A percentile compares a stretch with the other conserved stretches of the same genome.
Conservation (phyloP, 2,329 filamentous ascomycete species). For the Aspergillus quadrilineatus region DNA sequence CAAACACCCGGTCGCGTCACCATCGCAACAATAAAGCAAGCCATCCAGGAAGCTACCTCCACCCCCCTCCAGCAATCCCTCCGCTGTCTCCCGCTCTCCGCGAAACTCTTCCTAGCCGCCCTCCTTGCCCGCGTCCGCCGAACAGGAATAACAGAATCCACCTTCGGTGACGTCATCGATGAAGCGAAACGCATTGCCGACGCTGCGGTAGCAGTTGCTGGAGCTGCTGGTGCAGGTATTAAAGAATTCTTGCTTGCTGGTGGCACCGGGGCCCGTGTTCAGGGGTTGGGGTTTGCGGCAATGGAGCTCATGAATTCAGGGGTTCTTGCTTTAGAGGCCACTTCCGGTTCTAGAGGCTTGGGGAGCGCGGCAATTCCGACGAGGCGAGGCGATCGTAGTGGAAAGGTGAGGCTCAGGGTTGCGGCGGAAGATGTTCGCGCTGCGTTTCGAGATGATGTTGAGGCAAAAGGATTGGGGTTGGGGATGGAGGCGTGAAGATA, state of each 20-base stretch:
- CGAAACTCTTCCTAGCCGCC: constrained; percentile 82
- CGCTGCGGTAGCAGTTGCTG: constrained; percentile 44
- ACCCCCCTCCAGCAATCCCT: constrained; percentile 90
- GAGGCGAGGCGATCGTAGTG: constrained; percentile 79
- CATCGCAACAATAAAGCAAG: constrained; percentile 88
- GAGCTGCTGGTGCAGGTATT: constrained; percentile 57
- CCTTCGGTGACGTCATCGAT: constrained; percentile 84
- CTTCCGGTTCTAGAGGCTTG: constrained; percentile 26
- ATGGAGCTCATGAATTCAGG: constrained; percentile 84
- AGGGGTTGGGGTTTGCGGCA: constrained; percentile 69
- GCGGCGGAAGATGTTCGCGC: constrained; percentile 87
- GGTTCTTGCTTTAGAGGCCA: constrained; percentile 73
- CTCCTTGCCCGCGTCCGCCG: constrained; percentile 75
- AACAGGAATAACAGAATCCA: constrained; percentile 82
- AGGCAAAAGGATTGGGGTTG: constrained; percentile 77
- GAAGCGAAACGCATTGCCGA: constrained; percentile 70
- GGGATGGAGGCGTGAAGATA: constrained; percentile 34
- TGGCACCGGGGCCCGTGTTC: constrained; percentile 47
- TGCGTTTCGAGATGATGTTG: constrained; percentile 82
- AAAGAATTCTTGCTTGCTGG: constrained; percentile 59
- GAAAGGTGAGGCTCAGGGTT: constrained; percentile 80
- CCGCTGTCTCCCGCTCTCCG: constrained; percentile 73
- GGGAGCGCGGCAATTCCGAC: constrained; percentile 51
- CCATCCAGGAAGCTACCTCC: constrained; percentile 91
- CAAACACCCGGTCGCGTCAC: constrained; percentile 64